Conservation (phyloP, 345 rosid species). For the Clarkia xantiana region DNA sequence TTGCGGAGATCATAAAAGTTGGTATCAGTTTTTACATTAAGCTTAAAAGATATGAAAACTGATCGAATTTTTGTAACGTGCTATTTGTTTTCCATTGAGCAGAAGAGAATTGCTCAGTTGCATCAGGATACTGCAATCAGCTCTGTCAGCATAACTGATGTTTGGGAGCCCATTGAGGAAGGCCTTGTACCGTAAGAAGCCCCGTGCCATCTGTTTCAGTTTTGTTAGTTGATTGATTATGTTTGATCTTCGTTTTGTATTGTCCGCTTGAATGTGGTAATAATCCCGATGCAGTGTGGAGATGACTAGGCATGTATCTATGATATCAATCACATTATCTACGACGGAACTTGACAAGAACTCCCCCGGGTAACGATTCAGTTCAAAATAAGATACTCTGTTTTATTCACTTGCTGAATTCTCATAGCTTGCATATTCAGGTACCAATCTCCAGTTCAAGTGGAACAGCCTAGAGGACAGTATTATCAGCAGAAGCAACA, state of each 20-base stretch:
- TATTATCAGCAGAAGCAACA: conserved; percentile 39
- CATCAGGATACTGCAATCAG: conserved; percentile 81
- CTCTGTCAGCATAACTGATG: conserved; percentile 86
- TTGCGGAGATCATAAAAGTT: conserved; percentile 1
- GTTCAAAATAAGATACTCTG: too few species aligned
- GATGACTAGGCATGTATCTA: conserved; percentile 83
- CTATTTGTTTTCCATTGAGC: conserved; percentile 9
- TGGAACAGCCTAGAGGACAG: conserved; percentile 45
- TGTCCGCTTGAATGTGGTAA: not conserved
- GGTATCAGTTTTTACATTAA: too few species aligned
- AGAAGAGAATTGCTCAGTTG: conserved; percentile 64
- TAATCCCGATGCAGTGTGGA: conserved; percentile 60
- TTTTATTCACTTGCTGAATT: too few species aligned
- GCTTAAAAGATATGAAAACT: too few species aligned
- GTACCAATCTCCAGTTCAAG: conserved; percentile 64
- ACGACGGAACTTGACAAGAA: conserved; percentile 42
- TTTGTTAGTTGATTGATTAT: too few species aligned
- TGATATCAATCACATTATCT: conserved; percentile 86
- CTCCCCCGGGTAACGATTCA: conserved; percentile 54
- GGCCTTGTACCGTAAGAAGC: conserved; percentile 70
- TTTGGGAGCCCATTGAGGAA: conserved; percentile 94
- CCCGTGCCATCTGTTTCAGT: not conserved
- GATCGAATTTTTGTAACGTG: not conserved
- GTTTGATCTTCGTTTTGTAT: too few species aligned
- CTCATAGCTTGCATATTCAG: conserved; percentile 13